Evolutionary conservation across 805 yeast genomes (phyloP).

Genomic region (Spathaspora hagerdaliae): DNA sequence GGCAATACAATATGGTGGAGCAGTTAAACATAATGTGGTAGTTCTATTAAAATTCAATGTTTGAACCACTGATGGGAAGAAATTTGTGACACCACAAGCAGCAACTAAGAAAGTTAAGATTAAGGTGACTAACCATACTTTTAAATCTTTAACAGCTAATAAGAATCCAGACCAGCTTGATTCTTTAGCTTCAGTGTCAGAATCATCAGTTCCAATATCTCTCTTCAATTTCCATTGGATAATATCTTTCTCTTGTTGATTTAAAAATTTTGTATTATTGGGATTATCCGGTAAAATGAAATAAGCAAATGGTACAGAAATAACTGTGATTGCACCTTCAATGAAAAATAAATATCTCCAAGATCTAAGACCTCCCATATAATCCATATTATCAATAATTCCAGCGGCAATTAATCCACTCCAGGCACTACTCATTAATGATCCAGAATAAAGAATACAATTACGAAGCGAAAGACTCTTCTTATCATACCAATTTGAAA

Average conservation of each 20-base stretch:
- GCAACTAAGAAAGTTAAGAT: constrained; percentile 46
- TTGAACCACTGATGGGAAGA: constrained; percentile 57
- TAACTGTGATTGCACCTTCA: constrained; percentile 52
- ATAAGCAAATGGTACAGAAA: constrained; percentile 41
- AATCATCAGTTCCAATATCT: constrained; percentile 40
- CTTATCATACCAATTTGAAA: constrained; percentile 55
- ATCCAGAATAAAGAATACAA: constrained; percentile 48
- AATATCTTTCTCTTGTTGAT: constrained; percentile 42
- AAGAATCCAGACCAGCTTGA: constrained; percentile 29
- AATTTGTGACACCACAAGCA: constrained; percentile 58
- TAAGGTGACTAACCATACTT: constrained; percentile 46
- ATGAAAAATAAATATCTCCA: constrained; percentile 59
- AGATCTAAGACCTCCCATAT: constrained; percentile 36
- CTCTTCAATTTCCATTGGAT: constrained; percentile 36
- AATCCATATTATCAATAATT: constrained; percentile 40
- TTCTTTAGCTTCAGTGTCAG: constrained; percentile 32
- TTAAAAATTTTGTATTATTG: constrained; percentile 43
- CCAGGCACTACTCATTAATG: constrained; percentile 50
- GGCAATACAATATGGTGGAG: constrained; percentile 55
- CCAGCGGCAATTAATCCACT: constrained; percentile 55
- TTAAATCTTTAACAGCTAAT: constrained; percentile 36
- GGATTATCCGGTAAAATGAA: constrained; percentile 52
- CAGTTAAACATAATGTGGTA: constrained; percentile 53
- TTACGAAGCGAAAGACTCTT: constrained; percentile 48
- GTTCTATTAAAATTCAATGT: constrained; percentile 49